Evolutionary conservation across 2,329 filamentous ascomycete species (phyloP), one percentile per base, ranked within the genome.

Genomic region (Verticillium isaacii): DNA sequence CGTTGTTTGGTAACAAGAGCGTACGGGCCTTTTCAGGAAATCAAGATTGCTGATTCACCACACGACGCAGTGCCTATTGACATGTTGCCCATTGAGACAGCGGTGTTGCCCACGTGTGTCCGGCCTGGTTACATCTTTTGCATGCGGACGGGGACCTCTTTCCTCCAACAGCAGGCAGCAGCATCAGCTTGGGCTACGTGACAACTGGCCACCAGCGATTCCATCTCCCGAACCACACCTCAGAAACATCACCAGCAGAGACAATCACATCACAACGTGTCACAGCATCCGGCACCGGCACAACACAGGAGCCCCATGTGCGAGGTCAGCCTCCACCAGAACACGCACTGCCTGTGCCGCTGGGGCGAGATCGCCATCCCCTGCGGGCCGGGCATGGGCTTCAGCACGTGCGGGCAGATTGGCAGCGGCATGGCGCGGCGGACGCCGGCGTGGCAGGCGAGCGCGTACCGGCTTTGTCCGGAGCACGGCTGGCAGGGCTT

Each of bases 371-470:
- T 86, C 67, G 71, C 70, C 3, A 64, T 72, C 55, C 77, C 80
- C 6, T 86, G 84, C 73, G 74, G 68, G 4, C 80, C 80, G 0
- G 78, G 78, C 14, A 75, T 76, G 70, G 82, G 83, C 63, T 85
- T 86, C 72, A 72, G 70, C 62, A 80, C 72, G 32, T 86, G 84
- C 71, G 70, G 73, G 60, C 73, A 75, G 65, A 75, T 76, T 59
- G 62, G 67, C 25, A 64, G 58, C 32, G 60, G 60, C 45, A 68
- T 69, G 36, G 68, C 75, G 58, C 76, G 78, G 63, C 68, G 72
- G 23, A 64, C 71, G 32, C 77, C 77, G 1, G 68, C 68, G 12
- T 67, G 74, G 62, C 73, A 75, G 62, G 67, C 66, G 58, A 82
- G 73, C 56, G 69, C 60, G 62, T 72, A 65, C 65, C 72, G 76